Base-by-base conservation (phyloP, 2,329 filamentous ascomycete species). In the Talaromyces sp. region DNA sequence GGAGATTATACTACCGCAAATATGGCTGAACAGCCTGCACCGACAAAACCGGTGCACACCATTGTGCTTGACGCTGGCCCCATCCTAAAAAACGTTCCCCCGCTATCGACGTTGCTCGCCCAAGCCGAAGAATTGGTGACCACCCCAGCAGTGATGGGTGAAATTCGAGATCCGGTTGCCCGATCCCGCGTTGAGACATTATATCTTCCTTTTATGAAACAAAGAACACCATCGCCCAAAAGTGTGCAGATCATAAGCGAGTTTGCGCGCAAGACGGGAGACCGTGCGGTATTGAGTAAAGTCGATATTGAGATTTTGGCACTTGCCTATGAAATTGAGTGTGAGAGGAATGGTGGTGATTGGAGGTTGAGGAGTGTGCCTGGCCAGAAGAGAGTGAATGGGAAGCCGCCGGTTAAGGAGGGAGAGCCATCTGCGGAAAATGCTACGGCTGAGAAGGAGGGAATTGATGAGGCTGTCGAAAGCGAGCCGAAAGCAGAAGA, bases 321-420 rank as follows among this genome's bases (percentile, higher is more conserved):
- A 9, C 82, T 99, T 64, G 90, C 92, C 0, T 98, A 98, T 76
- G 95, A 99, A 76, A 76, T 98, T n/a, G 94, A 98, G 72, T 90
- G 91, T 72, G 93, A 98, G 81, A 84, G 89, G 66, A 96, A 96
- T 75, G 87, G 89, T n/a, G 93, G 93, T 1, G 89, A 96, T 75
- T 96, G 92, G 90, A 86, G 93, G 66, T 73, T 97, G 76, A 85
- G 93, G 67, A 91, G 86, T 65, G 85, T 86, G 3, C 94, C 94
- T 0, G 90, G 89, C 0, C 93, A 97, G 76, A 93, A 93, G 77
- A 77, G 85, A 1, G 74, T 93, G 64, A 94, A 94, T 74, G 91
- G 91, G 3, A 85, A 84, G 69, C 86, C 88, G 9, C 86, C 87
- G 0, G 76, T 72, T 1, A 83, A 80, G 67, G 76, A 78, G 27